phyloP scores from a whole-genome alignment of 768 basidiomycete genomes.

The Neoboletus magnificus region DNA sequence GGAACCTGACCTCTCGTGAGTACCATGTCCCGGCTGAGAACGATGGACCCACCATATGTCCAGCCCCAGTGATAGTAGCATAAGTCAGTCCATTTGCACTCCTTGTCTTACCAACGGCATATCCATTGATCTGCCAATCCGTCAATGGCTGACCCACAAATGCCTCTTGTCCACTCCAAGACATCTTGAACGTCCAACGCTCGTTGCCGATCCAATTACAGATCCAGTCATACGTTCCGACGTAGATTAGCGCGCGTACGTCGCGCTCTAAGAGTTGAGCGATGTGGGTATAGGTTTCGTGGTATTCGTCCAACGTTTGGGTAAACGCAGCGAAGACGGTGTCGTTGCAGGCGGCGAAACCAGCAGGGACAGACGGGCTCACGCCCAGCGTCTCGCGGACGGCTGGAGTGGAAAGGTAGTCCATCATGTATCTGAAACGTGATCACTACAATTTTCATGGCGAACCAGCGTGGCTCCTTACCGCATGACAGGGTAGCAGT shows the following conservation, averaged over 20 bases:
- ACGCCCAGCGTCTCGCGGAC: conserved; percentile 58
- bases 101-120: conserved; percentile 50
- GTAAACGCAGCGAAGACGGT: conserved; percentile 48
- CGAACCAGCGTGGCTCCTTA: conserved; percentile 10
- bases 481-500: conserved; percentile 60
- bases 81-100: conserved; percentile 56
- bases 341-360: conserved; percentile 36
- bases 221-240: conserved; percentile 70
- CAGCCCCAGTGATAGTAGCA: conserved; percentile 58
- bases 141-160: conserved; percentile 47
- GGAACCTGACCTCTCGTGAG: conserved; percentile 39
- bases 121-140: conserved; percentile 52
- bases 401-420: conserved; percentile 57
- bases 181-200: conserved; percentile 65
- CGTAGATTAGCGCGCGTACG: conserved; percentile 64
- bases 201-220: conserved; percentile 74
- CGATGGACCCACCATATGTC: conserved; percentile 57
- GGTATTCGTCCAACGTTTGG: conserved; percentile 38
- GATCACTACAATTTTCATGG: not conserved
- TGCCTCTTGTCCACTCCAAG: conserved; percentile 58
- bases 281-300: conserved; percentile 31
- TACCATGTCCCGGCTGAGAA: not conserved
- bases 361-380: conserved; percentile 37
- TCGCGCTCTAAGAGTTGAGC: conserved; percentile 63
- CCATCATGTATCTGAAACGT: conserved; percentile 44